Evolutionary conservation across 306 rosid species (phyloP).

Genomic region (Castanea crenata): DNA sequence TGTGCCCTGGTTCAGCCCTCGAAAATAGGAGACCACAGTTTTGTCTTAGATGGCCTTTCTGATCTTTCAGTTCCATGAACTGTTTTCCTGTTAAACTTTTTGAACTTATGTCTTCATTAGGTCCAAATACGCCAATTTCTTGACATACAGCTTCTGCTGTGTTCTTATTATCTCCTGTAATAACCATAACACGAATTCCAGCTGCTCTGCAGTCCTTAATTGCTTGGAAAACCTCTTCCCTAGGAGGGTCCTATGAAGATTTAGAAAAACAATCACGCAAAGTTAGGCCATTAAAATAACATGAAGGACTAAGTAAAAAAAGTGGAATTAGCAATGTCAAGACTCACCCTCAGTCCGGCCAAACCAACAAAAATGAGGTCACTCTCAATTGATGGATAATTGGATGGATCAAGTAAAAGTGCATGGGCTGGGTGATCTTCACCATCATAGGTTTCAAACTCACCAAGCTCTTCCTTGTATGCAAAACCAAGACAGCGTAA

Average conservation of each 20-base stretch:
- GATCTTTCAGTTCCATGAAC: constrained; percentile 55
- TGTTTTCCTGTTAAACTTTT: constrained; percentile 84
- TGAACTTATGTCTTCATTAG: constrained; percentile 51
- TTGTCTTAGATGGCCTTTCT: constrained; percentile 58
- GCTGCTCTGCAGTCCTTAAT: constrained; percentile 92
- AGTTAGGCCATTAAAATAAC: constrained; percentile 4
- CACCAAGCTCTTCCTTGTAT: constrained; percentile 66
- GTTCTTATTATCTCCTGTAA: constrained; percentile 89
- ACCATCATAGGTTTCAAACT: constrained; percentile 55
- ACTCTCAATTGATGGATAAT: constrained; percentile 78
- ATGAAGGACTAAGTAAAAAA: constrained; percentile 6
- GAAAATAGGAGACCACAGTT: constrained; percentile 83
- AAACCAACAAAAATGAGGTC: constrained; percentile 78
- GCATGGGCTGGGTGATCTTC: constrained; percentile 92
- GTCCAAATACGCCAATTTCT: constrained; percentile 82
- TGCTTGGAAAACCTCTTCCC: constrained; percentile 82
- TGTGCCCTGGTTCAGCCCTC: constrained; percentile 97
- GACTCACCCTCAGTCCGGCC: constrained; percentile 86
- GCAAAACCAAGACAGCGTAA: constrained; percentile 95
- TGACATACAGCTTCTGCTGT: constrained; percentile 96
- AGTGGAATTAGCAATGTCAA: constrained; percentile 9
- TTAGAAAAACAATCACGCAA: constrained; percentile 18
- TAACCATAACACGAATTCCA: constrained; percentile 93
- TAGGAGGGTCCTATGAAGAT: constrained; percentile 77
- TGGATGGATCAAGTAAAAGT: constrained; percentile 81